Conservation (phyloP, 768 basidiomycete species). For the Mrakia hoshinonis region DNA sequence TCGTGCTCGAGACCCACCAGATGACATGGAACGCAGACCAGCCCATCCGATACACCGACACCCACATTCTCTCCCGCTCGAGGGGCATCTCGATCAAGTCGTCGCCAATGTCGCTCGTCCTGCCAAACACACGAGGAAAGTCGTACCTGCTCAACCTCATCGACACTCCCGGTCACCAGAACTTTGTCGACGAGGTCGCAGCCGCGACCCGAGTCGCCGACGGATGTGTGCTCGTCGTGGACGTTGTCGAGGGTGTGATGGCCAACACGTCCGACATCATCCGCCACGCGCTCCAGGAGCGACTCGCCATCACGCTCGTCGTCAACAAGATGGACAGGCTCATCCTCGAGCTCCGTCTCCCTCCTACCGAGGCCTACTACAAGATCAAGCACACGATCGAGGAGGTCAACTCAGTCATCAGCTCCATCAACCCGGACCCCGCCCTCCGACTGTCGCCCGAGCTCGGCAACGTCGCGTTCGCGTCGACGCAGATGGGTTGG, state of each 20-base stretch:
- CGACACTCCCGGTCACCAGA: constrained; percentile 96
- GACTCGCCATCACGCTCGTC: constrained; percentile 75
- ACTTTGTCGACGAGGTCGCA: constrained; percentile 97
- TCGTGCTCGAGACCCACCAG: constrained; percentile 93
- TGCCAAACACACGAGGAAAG: constrained; percentile 77
- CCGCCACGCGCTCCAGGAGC: constrained; percentile 78
- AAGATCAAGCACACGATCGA: constrained; percentile 99
- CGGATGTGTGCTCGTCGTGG: constrained; percentile 86
- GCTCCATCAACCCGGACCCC: constrained; percentile 73
- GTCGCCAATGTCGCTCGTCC: constrained; percentile 85
- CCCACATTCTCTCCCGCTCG: constrained; percentile 76
- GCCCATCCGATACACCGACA: constrained; percentile 87
- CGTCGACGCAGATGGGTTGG: constrained; percentile 94
- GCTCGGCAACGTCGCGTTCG: constrained; percentile 91
- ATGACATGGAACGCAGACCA: constrained; percentile 85
- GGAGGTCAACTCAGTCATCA: constrained; percentile 90
- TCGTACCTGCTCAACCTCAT: constrained; percentile 87
- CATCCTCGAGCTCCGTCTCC: constrained; percentile 90
- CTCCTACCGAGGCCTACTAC: constrained; percentile 92
- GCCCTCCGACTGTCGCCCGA: constrained; percentile 84
- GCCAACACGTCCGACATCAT: constrained; percentile 80
- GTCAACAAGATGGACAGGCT: constrained; percentile 97
- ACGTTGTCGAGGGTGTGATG: constrained; percentile 99
- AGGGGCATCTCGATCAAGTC: constrained; percentile 94
- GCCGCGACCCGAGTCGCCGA: constrained; percentile 76